Base-by-base conservation (phyloP, 2,329 filamentous ascomycete genomes). In the Penicillium sp. region DNA sequence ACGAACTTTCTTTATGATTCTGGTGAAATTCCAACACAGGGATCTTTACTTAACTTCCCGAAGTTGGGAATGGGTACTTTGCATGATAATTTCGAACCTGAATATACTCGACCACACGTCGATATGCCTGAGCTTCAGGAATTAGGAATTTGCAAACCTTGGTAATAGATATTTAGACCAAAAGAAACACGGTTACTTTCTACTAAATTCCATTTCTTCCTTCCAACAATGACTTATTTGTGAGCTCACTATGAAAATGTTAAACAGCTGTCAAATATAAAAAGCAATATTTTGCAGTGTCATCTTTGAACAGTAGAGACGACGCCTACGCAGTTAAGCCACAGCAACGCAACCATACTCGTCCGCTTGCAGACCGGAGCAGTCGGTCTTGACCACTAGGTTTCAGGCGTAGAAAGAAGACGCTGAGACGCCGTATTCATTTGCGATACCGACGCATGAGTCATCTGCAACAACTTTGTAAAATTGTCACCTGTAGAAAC, bases 321-420 rank as follows among this genome's bases (percentile, higher is more conserved):
- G 18, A 21, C 18, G 18, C 18, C 18, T 21, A 21, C 18, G 18
- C 18, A 21, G 18, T 21, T 21, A 3, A 45, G 29, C 8, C 15
- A 33, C 29, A n/a, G 43, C 53, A 2, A 58, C 52, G 16, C 53
- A 59, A 28, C 53, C 57, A 45, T 57, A 57, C 26, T 51, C 49
- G 4, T 43, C 33, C 1, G 10, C 26, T 38, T 45, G 34, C 9
- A 59, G 38, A 16, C 44, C 46, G 2, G 12, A 39, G 43, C 57
- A 60, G 23, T 42, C 21, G 3, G 47, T 50, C n/a, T 53, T 49
- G 7, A 60, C 52, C 1, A 53, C 54, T 2, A 49, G 56, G 43
- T 60, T 58, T 56, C 58, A 60, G 21, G 47, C 28, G 36, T 51
- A 45, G 41, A 57, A 55, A 29, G 41, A 45, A 49, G 41, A 8